Evolutionary conservation across 768 basidiomycete species (phyloP).

Genomic region (Obba rivulosa): DNA sequence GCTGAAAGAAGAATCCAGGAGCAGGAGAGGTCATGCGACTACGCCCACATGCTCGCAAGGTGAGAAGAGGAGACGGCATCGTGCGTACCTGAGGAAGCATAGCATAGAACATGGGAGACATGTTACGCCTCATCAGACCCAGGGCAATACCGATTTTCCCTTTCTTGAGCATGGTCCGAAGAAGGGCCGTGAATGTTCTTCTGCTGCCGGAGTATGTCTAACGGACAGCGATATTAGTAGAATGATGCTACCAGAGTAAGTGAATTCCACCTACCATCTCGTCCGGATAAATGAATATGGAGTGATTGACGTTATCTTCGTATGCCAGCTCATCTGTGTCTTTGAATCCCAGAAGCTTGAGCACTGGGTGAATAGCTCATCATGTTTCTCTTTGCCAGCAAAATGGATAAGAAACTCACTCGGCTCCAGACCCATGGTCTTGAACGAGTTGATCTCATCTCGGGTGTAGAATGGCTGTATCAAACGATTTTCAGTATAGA

Average conservation of each 20-base stretch:
- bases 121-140: constrained; percentile 60
- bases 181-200: constrained; percentile 82
- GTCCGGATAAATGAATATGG: constrained; percentile 87
- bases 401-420: constrained; percentile 35
- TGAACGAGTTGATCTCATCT: constrained; percentile 79
- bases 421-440: constrained; percentile 75
- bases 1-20: neutral
- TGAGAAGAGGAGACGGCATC: neutral
- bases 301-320: constrained; percentile 91
- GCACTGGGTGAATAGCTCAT: constrained; percentile 37
- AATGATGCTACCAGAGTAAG: neutral
- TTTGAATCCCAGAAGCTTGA: constrained; percentile 94
- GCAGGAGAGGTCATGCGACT: neutral
- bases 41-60: neutral
- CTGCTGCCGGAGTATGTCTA: constrained; percentile 86
- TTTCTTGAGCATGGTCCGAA: constrained; percentile 78
- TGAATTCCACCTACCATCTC: constrained; percentile 55
- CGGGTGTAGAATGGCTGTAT: constrained; percentile 75
- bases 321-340: constrained; percentile 61
- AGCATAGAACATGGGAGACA: constrained; percentile 76
- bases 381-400: neutral
- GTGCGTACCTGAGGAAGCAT: constrained; percentile 77
- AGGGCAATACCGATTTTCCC: constrained; percentile 78
- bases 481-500: neutral
- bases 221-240: constrained; percentile 1